These are phyloP conservation scores for Agrocybe pediades DNA, from an alignment of 768 basidiomycete species.

Conservation along the genomic window DNA sequence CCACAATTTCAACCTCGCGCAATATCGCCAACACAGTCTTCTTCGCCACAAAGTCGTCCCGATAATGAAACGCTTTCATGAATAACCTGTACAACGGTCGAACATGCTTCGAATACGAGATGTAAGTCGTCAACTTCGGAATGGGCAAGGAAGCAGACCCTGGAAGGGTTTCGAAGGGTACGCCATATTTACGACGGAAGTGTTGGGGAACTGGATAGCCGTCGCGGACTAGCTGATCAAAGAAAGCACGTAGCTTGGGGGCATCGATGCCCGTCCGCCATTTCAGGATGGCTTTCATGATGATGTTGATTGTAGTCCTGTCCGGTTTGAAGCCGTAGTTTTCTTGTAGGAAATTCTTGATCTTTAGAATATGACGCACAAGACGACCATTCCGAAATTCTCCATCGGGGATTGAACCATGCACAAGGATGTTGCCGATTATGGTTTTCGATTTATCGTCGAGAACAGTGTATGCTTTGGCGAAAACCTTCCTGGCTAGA, in stretches of 20 bases:
- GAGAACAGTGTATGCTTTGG: constrained; percentile 24
- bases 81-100: constrained; percentile 75
- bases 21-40: constrained; percentile 56
- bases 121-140: constrained; percentile 38
- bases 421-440: constrained; percentile 60
- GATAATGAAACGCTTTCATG: constrained; percentile 59
- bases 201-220: constrained; percentile 54
- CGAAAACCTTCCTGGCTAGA: constrained; percentile 47
- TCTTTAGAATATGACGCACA: constrained; percentile 42
- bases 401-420: constrained; percentile 37
- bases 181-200: constrained; percentile 28
- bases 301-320: constrained; percentile 68
- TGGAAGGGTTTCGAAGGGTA: constrained; percentile 47
- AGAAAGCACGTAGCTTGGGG: constrained; percentile 51
- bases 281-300: constrained; percentile 59
- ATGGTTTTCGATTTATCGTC: constrained; percentile 36
- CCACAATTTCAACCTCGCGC: constrained; percentile 40
- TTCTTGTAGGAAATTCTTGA: constrained; percentile 43
- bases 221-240: constrained; percentile 60
- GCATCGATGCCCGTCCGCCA: constrained; percentile 49
- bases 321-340: constrained; percentile 59
- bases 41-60: constrained; percentile 57
- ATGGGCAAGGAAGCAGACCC: constrained; percentile 23
- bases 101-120: constrained; percentile 62
- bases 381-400: constrained; percentile 42